phyloP scores from a whole-genome alignment of 1,284 basidiomycete species.

The Pseudozyma pruni region DNA sequence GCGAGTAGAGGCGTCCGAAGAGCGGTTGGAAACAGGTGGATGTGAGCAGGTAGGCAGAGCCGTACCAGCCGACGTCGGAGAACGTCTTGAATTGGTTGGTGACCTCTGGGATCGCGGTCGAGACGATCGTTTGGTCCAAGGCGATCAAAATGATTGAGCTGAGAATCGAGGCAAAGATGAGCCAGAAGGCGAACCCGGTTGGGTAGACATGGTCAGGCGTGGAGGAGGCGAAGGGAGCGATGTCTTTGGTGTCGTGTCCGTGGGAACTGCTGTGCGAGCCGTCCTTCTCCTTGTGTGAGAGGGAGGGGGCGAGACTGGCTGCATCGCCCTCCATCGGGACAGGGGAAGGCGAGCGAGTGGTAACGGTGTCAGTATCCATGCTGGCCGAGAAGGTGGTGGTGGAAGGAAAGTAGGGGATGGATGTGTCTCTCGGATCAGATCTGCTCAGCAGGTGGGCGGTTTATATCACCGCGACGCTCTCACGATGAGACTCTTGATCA shows the following conservation, averaged over 20 bases:
- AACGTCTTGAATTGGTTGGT: conserved; percentile 53
- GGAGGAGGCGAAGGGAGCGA: too few relatives aligned
- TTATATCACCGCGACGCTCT: too few relatives aligned
- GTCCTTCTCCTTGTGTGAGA: too few relatives aligned
- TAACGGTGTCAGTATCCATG: too few relatives aligned
- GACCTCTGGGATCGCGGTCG: conserved; percentile 55
- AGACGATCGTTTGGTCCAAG: conserved; percentile 55
- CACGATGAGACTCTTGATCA: too few relatives aligned
- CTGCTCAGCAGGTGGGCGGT: too few relatives aligned
- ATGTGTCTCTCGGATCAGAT: too few relatives aligned
- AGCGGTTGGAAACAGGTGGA: conserved; percentile 59
- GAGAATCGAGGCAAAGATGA: conserved; percentile 12
- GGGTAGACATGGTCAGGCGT: background rate
- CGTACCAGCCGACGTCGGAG: conserved; percentile 57
- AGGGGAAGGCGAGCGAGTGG: too few relatives aligned
- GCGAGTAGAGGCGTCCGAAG: conserved; percentile 48
- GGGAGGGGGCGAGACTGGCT: too few relatives aligned
- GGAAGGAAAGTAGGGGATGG: too few relatives aligned
- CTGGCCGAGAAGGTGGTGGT: too few relatives aligned
- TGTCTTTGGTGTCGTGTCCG: background rate
- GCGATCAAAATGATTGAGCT: conserved; percentile 18
- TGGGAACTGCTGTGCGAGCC: background rate
- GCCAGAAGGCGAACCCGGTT: conserved; percentile 3
- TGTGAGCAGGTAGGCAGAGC: conserved; percentile 53
- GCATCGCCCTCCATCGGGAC: too few relatives aligned